Base-by-base conservation (phyloP, 305 asterid species). In the Fraxinus platypoda region DNA sequence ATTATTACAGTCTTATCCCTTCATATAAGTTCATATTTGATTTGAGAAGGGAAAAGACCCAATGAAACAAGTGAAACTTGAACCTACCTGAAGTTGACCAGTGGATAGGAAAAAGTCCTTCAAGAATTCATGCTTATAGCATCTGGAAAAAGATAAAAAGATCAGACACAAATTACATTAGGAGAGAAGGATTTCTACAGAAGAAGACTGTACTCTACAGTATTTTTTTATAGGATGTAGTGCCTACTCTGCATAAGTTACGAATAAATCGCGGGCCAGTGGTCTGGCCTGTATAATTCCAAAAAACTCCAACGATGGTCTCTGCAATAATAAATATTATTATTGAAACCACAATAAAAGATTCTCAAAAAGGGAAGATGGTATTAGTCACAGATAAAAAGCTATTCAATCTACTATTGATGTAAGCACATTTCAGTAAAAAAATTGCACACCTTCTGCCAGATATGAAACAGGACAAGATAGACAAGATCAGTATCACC, bases 401-500 rank as follows among this genome's bases (percentile, higher is more conserved):
- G 75, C 37, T 26, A 26, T 28, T 31, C 37, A 70, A 28, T 70
- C 19, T 68, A 30, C 11, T 30, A 70, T 70, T 1, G 12, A 72
- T 17, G n/a, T 15, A 72, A 33, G 76, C 76, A 33, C 23, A 77
- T 28, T 77, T 23, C 41, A 8, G 73, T 52, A 52, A 46, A 28
- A 2, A 25, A 57, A 72, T 59, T 25, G 71, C 83, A 76, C 78
- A 94, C 99, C 99, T 96, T 96, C 83, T 88, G 93, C 98, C 97
- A 91, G 79, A 94, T 90, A 84, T 96, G 98, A 84, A 96, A 94
- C 85, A 96, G 85, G 82, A 94, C 99, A 84, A 96, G 99, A 86
- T 94, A 96, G 64, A 94, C 95, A 54, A 96, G 98, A 92, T 96
- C 99, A 21, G 98, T 96, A 86, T 96, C 99, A 78, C 99, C 98